A percentile compares a stretch with the other conserved stretches of the same genome.
Conservation (phyloP, 768 basidiomycete genomes). For the Russula virescens region DNA sequence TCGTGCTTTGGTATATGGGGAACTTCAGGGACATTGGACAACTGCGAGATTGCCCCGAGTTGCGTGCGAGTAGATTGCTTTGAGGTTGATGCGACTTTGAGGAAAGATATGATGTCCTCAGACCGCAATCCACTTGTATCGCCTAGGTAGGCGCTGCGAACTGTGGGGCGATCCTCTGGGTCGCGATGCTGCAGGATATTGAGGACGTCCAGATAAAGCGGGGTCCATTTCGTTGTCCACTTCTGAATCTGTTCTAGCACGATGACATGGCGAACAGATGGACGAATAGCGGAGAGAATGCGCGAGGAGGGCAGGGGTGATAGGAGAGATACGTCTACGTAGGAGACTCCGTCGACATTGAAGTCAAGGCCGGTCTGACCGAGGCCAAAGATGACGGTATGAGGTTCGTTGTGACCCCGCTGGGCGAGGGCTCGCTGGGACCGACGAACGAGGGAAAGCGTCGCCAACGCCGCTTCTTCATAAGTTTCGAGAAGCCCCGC, state of each 20-base stretch:
- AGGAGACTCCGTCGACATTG: conserved; percentile 50
- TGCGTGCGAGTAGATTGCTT: conserved; percentile 42
- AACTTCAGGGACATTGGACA: conserved; percentile 30
- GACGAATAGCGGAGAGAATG: conserved; percentile 55
- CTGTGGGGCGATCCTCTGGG: conserved; percentile 41
- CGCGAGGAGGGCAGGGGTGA: conserved; percentile 58
- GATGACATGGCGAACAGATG: conserved; percentile 58
- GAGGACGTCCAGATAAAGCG: conserved; percentile 78
- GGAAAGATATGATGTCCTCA: conserved; percentile 46
- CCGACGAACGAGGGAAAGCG: conserved; percentile 55
- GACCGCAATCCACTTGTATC: conserved; percentile 36
- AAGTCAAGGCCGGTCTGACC: conserved; percentile 44
- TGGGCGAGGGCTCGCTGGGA: conserved; percentile 50
- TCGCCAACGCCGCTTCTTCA: conserved; percentile 61
- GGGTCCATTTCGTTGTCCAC: conserved; percentile 80
- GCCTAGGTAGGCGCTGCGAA: conserved; percentile 63
- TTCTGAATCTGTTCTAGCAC: conserved; percentile 75
- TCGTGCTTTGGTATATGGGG: conserved; percentile 85
- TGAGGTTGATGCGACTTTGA: conserved; percentile 38
- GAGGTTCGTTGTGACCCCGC: conserved; percentile 49
- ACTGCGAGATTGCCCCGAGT: conserved; percentile 38
- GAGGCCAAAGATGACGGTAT: conserved; percentile 66
- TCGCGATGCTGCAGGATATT: conserved; percentile 60
- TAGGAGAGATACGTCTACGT: conserved; percentile 61
- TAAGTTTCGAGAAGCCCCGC: conserved; percentile 49